Evolutionary conservation across 140 eudicot species (phyloP).

Genomic region (Eryngium alpinum): DNA sequence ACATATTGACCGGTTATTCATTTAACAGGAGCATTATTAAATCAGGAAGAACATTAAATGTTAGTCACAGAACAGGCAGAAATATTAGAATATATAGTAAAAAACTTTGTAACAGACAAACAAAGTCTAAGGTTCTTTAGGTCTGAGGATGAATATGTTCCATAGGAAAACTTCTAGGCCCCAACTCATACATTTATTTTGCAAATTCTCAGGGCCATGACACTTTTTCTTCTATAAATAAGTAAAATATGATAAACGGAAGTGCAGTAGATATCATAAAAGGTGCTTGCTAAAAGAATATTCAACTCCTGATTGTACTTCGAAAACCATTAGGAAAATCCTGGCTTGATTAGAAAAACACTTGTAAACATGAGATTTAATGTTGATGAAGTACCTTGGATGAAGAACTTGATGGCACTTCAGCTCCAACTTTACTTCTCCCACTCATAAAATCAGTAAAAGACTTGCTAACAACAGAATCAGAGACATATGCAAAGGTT

Average conservation of each 20-base stretch:
- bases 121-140: no score
- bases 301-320: not conserved
- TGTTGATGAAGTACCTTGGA: constrained; percentile 29
- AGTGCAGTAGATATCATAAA: not conserved
- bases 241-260: not conserved
- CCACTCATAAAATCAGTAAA: constrained; percentile 34
- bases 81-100: not conserved
- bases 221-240: not conserved
- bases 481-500: constrained; percentile 69
- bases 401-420: constrained; percentile 33
- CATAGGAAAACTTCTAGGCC: not conserved
- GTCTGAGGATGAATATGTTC: no score
- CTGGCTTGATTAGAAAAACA: not conserved
- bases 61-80: not conserved
- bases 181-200: not conserved
- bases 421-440: constrained; percentile 35
- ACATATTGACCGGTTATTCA: not conserved
- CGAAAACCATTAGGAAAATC: not conserved
- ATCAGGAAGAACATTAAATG: not conserved
- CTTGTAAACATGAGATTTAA: not conserved
- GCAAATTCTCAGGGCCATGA: not conserved
- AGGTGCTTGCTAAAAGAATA: not conserved
- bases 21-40: not conserved
- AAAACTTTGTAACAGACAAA: no score
- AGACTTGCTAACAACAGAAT: constrained; percentile 36